Evolutionary conservation across 495 filamentous ascomycete genomes (phyloP).

Genomic region (Aspergillus sclerotioniger): DNA sequence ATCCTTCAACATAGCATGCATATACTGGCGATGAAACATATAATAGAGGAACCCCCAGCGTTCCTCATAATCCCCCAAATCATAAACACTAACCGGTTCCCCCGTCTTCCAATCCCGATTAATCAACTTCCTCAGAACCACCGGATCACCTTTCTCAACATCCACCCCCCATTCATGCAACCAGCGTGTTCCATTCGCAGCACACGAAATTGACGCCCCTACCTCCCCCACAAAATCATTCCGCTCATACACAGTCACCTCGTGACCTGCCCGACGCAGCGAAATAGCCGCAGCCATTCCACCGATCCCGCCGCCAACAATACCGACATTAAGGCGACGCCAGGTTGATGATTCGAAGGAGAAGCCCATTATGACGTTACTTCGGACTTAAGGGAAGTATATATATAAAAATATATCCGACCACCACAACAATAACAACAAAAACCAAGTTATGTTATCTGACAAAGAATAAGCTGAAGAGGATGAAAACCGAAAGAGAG

Average conservation of each 20-base stretch:
- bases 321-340: slow-evolving; percentile 45
- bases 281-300: slow-evolving; percentile 65
- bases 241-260: slow-evolving; percentile 50
- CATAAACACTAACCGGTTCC: slow-evolving; percentile 44
- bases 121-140: slow-evolving; percentile 47
- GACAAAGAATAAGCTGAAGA: no score
- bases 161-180: slow-evolving; percentile 47
- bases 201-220: slow-evolving; percentile 43
- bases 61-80: slow-evolving; percentile 43
- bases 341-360: slow-evolving; percentile 16
- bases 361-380: no score
- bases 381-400: no score
- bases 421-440: no score
- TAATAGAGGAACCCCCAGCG: slow-evolving; percentile 49
- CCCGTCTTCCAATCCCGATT: slow-evolving; percentile 50
- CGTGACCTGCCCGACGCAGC: slow-evolving; percentile 61
- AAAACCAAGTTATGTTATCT: no score
- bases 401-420: no score
- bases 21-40: slow-evolving; percentile 56
- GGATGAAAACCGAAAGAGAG: no score
- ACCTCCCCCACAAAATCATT: slow-evolving; percentile 44
- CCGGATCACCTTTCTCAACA: slow-evolving; percentile 44
- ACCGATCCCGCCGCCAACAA: slow-evolving; percentile 69
- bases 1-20: slow-evolving; percentile 55
- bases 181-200: slow-evolving; percentile 46